These are phyloP conservation scores for Puccinia novopanici DNA, from an alignment of 1,284 basidiomycete genomes.

Conservation along the genomic window DNA sequence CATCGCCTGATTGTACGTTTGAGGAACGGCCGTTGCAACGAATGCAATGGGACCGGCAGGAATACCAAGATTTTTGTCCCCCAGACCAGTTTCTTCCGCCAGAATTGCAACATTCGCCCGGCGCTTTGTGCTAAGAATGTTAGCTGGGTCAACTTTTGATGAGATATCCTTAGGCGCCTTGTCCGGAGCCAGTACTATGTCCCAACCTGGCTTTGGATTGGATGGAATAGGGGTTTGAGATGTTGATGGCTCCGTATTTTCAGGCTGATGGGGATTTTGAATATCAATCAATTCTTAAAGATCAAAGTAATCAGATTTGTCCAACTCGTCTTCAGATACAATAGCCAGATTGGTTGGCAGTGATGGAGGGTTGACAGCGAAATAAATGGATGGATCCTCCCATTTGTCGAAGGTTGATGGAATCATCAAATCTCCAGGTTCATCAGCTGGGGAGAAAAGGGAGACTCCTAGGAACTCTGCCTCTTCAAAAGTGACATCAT, in stretches of 20 bases:
- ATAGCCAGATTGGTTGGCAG: no score
- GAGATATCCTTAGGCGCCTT: conserved; percentile 14
- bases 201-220: neutral
- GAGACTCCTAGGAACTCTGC: neutral
- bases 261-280: no score
- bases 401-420: neutral
- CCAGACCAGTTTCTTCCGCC: neutral
- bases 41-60: neutral
- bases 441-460: neutral
- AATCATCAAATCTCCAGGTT: neutral
- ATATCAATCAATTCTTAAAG: no score
- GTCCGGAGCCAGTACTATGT: neutral
- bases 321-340: no score
- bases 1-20: conserved; percentile 8
- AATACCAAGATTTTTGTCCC: neutral
- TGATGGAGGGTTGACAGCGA: no score
- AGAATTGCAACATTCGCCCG: no score
- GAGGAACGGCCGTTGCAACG: neutral
- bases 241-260: no score
- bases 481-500: neutral
- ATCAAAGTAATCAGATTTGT: no score
- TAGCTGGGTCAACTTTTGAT: no score
- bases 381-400: no score
- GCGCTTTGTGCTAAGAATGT: no score
- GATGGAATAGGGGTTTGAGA: neutral